Base-by-base conservation (phyloP, 805 yeast genomes). In the Candida michaelii region DNA sequence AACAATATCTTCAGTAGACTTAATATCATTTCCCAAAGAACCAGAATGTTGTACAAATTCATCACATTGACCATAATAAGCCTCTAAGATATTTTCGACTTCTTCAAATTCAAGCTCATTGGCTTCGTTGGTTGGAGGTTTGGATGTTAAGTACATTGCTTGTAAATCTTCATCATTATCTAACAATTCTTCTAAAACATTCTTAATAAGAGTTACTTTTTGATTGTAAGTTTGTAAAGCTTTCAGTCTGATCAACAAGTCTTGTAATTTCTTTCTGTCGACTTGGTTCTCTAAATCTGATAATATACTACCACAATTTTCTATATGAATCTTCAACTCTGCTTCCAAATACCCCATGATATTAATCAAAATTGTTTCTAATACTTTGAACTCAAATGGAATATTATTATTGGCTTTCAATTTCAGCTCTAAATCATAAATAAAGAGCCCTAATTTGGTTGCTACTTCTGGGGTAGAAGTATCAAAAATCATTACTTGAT, bases 11-110 rank as follows among this genome's bases (percentile, higher is more conserved):
- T 89, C 97, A 0, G 97, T 90, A 12, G 93, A 86, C 56, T 81
- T 82, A 52, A 90, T 88, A 57, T 90, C 95, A 52, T 82, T 82
- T 15, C 86, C 78, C 43, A 89, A 66, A 3, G 91, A 83, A 33
- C 87, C 95, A 0, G 95, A 83, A 52, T 86, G 91, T 61, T 90
- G 97, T 5, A 89, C 97, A 51, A 85, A 82, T 65, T 90, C 97
- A 57, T 90, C 97, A 58, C 91, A 84, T 53, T 89, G 97, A 45
- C 85, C 84, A 62, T 87, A 89, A 63, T 90, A 90, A 0, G 96
- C 80, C 57, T 90, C 97, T 15, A 90, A 60, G 38, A 90, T 70
- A 83, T 89, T 84, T 61, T 90, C 97, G 15, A 88, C 74, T 52
- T 90, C 96, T 7, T 83, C 86, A 48, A 73, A 76, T 14, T 40